A percentile compares a stretch with the other conserved stretches of the same genome.
These are phyloP conservation scores for Monascus purpureus DNA, from an alignment of 495 filamentous ascomycete species.

Conservation along the genomic window DNA sequence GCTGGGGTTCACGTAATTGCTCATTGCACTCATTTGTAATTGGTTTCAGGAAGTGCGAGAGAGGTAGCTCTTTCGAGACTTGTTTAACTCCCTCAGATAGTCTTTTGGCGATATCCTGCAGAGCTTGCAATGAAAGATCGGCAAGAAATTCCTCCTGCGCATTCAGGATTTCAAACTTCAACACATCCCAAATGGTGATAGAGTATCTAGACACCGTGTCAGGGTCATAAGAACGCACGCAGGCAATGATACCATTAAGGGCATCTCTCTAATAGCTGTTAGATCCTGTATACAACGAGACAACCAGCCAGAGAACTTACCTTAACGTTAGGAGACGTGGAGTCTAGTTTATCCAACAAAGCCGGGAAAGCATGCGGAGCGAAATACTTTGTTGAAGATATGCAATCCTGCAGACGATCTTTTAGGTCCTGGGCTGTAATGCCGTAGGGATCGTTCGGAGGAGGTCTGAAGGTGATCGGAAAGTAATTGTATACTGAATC, in stretches of 20 bases:
- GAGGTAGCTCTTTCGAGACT: constrained; percentile 33
- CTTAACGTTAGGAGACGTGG: constrained; percentile 61
- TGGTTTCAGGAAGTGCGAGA: constrained; percentile 47
- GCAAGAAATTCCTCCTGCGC: constrained; percentile 59
- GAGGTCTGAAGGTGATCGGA: constrained; percentile 63
- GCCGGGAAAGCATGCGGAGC: constrained; percentile 56
- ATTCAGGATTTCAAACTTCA: constrained; percentile 68
- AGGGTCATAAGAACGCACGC: constrained; percentile 44
- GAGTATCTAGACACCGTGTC: constrained; percentile 54
- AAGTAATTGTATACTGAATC: constrained; percentile 70
- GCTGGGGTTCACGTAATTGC: constrained; percentile 59
- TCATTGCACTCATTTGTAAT: constrained; percentile 60
- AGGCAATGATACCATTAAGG: constrained; percentile 49
- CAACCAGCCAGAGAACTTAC: constrained; percentile 21
- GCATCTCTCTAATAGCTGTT: constrained; percentile 46
- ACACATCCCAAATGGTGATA: constrained; percentile 54
- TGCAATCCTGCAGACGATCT: constrained; percentile 52
- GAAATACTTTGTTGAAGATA: constrained; percentile 52
- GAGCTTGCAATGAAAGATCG: constrained; percentile 39
- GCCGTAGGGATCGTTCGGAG: constrained; percentile 60
- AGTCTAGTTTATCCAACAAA: constrained; percentile 63
- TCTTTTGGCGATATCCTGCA: constrained; percentile 41
- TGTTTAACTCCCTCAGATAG: constrained; percentile 39
- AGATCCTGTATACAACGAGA: constrained; percentile 6
- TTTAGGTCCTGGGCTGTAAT: constrained; percentile 66